Percentiles rank a stretch among this genome's conserved stretches.
phyloP scores from a whole-genome alignment of 495 filamentous ascomycete genomes.

The Hypoxylon intermedium region DNA sequence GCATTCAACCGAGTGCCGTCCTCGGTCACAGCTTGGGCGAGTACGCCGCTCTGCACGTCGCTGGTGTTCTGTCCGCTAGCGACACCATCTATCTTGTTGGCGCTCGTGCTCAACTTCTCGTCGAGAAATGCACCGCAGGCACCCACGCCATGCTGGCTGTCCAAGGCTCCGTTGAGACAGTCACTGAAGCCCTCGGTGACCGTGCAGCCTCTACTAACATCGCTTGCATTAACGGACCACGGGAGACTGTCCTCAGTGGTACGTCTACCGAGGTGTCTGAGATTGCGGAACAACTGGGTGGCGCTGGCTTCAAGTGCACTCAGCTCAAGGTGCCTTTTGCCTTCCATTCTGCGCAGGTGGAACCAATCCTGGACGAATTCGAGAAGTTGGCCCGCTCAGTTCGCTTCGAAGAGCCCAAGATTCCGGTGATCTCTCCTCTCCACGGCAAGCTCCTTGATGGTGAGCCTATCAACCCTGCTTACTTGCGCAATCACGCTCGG shows the following conservation, averaged over 20 bases:
- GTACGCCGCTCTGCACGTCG: slow-evolving; percentile 83
- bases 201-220: slow-evolving; percentile 48
- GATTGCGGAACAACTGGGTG: slow-evolving; percentile 64
- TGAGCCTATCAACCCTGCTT: slow-evolving; percentile 63
- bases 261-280: slow-evolving; percentile 57
- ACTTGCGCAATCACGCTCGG: slow-evolving; percentile 71
- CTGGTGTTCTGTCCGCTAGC: slow-evolving; percentile 77
- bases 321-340: slow-evolving; percentile 77
- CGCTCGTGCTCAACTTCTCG: slow-evolving; percentile 75
- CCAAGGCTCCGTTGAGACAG: slow-evolving; percentile 50
- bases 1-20: slow-evolving; percentile 75
- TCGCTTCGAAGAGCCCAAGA: slow-evolving; percentile 63
- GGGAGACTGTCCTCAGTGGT: slow-evolving; percentile 70
- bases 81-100: slow-evolving; percentile 86
- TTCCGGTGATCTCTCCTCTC: slow-evolving; percentile 77
- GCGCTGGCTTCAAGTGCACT: slow-evolving; percentile 68
- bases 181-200: slow-evolving; percentile 51
- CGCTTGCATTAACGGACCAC: slow-evolving; percentile 68
- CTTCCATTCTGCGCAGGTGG: slow-evolving; percentile 82
- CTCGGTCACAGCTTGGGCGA: slow-evolving; percentile 89
- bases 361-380: slow-evolving; percentile 74
- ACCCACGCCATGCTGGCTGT: slow-evolving; percentile 75
- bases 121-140: slow-evolving; percentile 71
- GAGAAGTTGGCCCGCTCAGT: slow-evolving; percentile 65
- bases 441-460: slow-evolving; percentile 65